Percentiles rank a stretch among this genome's conserved stretches.
phyloP scores from a whole-genome alignment of 2,329 filamentous ascomycete species.

The Graphilbum fragrans region DNA sequence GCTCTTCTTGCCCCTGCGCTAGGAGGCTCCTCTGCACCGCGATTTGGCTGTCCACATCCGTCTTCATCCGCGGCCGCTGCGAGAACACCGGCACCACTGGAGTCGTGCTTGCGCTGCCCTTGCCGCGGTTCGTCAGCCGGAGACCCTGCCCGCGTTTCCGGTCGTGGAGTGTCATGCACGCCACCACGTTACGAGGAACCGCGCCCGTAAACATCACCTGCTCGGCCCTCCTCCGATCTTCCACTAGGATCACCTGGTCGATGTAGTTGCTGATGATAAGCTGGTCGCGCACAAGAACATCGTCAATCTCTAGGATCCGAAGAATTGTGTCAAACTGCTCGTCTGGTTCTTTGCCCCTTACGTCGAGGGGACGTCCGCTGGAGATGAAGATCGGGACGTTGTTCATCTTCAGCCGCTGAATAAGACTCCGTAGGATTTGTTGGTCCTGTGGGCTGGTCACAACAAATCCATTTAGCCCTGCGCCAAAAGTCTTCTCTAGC shows the following conservation, averaged over 20 bases:
- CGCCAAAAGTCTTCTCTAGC: constrained; percentile 66
- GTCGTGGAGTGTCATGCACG: constrained; percentile 60
- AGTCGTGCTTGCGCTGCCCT: constrained; percentile 20
- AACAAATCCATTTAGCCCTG: constrained; percentile 61
- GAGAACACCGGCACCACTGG: constrained; percentile 32
- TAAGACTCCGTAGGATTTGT: constrained; percentile 50
- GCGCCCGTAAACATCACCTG: constrained; percentile 53
- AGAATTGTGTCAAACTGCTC: constrained; percentile 63
- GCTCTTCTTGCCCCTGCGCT: constrained; percentile 41
- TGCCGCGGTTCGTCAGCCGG: constrained; percentile 35
- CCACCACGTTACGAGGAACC: constrained; percentile 56
- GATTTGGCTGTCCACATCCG: constrained; percentile 59
- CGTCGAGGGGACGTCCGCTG: constrained; percentile 41
- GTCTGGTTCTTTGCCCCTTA: constrained; percentile 61
- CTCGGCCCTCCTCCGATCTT: constrained; percentile 53
- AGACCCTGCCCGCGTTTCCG: constrained; percentile 45
- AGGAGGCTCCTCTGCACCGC: constrained; percentile 34
- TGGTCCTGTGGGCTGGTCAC: constrained; percentile 70
- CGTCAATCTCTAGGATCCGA: constrained; percentile 69
- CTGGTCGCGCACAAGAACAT: constrained; percentile 64
- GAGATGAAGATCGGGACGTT: constrained; percentile 53
- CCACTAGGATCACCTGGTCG: constrained; percentile 73
- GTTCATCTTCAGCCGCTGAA: constrained; percentile 41
- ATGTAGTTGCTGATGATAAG: constrained; percentile 73
- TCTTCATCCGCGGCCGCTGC: constrained; percentile 61